Conservation (phyloP, 331 rosid species). For the Pyracantha coccinea region DNA sequence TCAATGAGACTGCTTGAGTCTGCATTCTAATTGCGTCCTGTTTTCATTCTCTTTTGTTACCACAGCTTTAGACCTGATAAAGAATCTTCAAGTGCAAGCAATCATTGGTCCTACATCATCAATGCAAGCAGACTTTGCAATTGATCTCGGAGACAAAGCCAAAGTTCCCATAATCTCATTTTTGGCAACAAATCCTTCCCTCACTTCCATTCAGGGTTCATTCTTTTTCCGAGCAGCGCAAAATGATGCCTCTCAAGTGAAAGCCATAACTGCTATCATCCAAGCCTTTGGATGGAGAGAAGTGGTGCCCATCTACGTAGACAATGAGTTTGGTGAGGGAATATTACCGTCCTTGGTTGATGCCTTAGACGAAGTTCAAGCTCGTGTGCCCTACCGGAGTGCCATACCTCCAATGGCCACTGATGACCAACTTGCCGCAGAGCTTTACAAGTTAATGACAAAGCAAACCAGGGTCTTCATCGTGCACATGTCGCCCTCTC, state of each 20-base stretch:
- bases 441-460: constrained; percentile 41
- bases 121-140: constrained; percentile 23
- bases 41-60: background rate
- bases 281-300: constrained; percentile 23
- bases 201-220: constrained; percentile 7
- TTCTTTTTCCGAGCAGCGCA: constrained; percentile 18
- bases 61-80: constrained; percentile 40
- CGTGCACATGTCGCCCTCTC: constrained; percentile 29
- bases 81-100: constrained; percentile 39
- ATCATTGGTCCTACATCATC: constrained; percentile 27
- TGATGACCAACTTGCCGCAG: constrained; percentile 19
- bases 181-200: constrained; percentile 25
- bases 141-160: constrained; percentile 20
- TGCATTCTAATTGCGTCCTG: background rate
- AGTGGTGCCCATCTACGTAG: constrained; percentile 17
- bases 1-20: no score
- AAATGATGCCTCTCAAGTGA: constrained; percentile 17
- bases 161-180: constrained; percentile 32
- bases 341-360: constrained; percentile 8
- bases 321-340: constrained; percentile 18
- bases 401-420: constrained; percentile 27
- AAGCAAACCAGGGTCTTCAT: constrained; percentile 49
- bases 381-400: constrained; percentile 29
- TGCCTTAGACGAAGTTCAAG: constrained; percentile 16
- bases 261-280: constrained; percentile 14